These are phyloP conservation scores for Globisporangium splendens DNA, from an alignment of 352 stramenopile species.

Conservation along the genomic window DNA sequence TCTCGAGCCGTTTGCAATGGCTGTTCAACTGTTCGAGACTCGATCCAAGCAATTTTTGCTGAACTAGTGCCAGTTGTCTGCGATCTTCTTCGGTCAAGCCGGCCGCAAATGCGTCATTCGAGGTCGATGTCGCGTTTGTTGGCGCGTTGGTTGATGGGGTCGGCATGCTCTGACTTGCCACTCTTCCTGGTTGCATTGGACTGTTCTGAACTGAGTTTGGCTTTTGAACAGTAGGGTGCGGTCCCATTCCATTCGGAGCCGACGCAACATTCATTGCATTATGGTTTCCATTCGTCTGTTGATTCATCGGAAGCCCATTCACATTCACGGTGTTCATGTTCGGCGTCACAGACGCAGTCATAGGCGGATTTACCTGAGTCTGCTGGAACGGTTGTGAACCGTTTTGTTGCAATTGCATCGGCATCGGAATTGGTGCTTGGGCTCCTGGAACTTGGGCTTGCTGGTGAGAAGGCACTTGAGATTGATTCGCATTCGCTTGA, in stretches of 20 bases:
- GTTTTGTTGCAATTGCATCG: slow-evolving; percentile 20
- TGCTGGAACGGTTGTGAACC: slow-evolving; percentile 10
- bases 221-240: not conserved
- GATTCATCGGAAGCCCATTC: not conserved
- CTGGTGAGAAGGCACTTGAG: slow-evolving; percentile 20
- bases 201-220: slow-evolving; percentile 4
- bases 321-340: not conserved
- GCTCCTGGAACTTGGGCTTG: slow-evolving; percentile 12
- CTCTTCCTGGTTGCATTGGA: not conserved
- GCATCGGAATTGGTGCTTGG: slow-evolving; percentile 24
- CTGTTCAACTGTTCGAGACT: slow-evolving; percentile 69
- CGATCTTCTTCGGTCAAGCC: slow-evolving; percentile 68
- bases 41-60: slow-evolving; percentile 64
- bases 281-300: not conserved
- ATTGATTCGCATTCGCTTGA: slow-evolving; percentile 14
- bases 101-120: slow-evolving; percentile 24
- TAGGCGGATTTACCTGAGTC: slow-evolving; percentile 8
- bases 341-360: slow-evolving; percentile 5
- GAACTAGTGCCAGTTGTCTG: slow-evolving; percentile 64
- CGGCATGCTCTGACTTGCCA: slow-evolving; percentile 3
- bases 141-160: slow-evolving; percentile 1
- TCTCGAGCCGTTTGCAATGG: slow-evolving; percentile 81
- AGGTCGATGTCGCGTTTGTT: not conserved
- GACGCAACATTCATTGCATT: not conserved
- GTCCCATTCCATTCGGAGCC: not conserved